Percentiles rank a stretch among this genome's conserved stretches.
Evolutionary conservation across 78 protist genomes (phyloP).

Genomic region (Blattamonas nauphoetae): DNA sequence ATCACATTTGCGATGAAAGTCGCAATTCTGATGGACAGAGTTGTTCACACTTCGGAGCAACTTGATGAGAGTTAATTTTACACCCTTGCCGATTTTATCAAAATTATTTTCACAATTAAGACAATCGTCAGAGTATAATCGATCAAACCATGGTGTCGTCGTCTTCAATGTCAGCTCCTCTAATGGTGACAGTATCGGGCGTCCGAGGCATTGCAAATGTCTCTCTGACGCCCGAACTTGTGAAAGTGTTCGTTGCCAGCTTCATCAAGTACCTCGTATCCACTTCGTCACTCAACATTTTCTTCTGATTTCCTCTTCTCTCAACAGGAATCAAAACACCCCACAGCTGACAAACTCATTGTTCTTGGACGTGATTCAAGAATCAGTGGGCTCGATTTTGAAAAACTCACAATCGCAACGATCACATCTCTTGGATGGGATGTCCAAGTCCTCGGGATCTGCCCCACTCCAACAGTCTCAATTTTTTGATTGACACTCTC

Average conservation of each 20-base stretch:
- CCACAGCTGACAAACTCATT: neutral
- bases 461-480: neutral
- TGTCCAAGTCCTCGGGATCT: conserved; percentile 17
- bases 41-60: too few relatives aligned
- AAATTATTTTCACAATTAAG: too few relatives aligned
- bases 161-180: too few relatives aligned
- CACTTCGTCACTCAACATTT: neutral
- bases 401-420: neutral
- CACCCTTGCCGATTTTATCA: too few relatives aligned
- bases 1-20: too few relatives aligned
- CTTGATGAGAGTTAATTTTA: too few relatives aligned
- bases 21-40: too few relatives aligned
- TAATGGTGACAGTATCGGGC: conserved; percentile 33
- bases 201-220: conserved; percentile 28
- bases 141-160: too few relatives aligned
- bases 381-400: conserved; percentile 21
- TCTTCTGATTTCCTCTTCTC: neutral
- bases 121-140: too few relatives aligned
- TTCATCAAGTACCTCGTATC: neutral
- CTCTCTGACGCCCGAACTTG: neutral
- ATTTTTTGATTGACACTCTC: neutral
- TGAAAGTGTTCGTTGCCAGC: neutral
- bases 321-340: neutral
- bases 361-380: conserved; percentile 38
- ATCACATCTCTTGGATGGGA: neutral